Evolutionary conservation across 192 early-diverging fungal species (phyloP), one percentile per base, ranked within the genome.

Genomic region (Backusella westeae): DNA sequence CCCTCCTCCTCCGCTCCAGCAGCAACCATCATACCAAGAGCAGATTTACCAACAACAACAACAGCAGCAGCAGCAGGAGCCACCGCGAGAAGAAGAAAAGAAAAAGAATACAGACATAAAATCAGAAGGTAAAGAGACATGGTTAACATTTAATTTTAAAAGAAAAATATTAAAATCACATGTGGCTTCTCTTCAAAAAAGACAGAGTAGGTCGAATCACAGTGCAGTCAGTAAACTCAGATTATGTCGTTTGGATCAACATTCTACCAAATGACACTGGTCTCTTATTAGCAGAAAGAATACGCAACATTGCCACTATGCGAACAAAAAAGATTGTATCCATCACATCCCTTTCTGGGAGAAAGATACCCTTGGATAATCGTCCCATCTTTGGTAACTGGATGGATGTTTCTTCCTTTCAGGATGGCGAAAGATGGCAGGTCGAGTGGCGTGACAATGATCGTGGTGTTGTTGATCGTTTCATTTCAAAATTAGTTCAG

Each of bases 341-440:
- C 12, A 81, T 81, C 36, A 74, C 80, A 3, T 78, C 76, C 3
- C 73, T 73, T 49, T 72, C 68, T 10, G 80, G 80, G 10, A 41
- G 80, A 56, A 53, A 63, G 3, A 71, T 81, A 21, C 80, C 80
- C 2, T 34, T 81, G 7, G 76, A 81, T 35, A 67, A 74, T 53
- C 67, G 80, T 19, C 80, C 80, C 2, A 63, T 81, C 7, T 81
- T 81, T 75, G 80, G 80, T 32, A 81, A 46, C 21, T 81, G 80
- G 80, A 71, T 74, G 46, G 76, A 78, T 32, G 77, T 81, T 76
- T 42, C 74, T 34, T 59, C 26, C 8, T 81, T 81, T 53, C 52
- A 75, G 6, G 69, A 81, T 56, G 80, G 80, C 32, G 80, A 81
- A 23, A 73, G 46, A 17, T 81, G 80, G 80, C 26, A 77, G n/a